Percentiles rank a stretch among this genome's conserved stretches.
These are phyloP conservation scores for Coemansia aciculifera DNA, from an alignment of 192 early-diverging fungal species.

Conservation along the genomic window DNA sequence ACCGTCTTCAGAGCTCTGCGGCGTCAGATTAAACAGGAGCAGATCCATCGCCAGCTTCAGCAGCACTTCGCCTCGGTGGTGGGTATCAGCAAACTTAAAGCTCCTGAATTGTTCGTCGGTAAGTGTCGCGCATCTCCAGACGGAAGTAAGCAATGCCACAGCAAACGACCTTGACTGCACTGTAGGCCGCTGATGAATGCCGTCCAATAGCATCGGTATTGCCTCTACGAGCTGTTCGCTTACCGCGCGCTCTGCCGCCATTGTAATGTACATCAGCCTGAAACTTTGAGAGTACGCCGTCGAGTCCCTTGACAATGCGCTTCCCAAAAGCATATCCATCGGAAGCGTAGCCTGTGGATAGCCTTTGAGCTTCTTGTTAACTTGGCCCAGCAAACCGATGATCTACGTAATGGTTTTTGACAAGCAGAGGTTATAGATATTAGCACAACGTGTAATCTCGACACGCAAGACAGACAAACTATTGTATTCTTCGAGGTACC, in stretches of 20 bases:
- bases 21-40: constrained; percentile 22
- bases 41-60: constrained; percentile 18
- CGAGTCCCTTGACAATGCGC: constrained; percentile 54
- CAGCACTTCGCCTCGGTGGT: constrained; percentile 11
- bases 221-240: constrained; percentile 48
- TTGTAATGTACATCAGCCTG: constrained; percentile 81
- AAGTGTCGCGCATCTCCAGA: constrained; percentile 23
- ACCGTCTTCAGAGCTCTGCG: background rate
- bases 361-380: constrained; percentile 80
- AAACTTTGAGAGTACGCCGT: constrained; percentile 71
- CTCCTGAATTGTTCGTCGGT: constrained; percentile 19
- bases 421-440: background rate
- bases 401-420: constrained; percentile 49
- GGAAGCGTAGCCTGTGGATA: constrained; percentile 64
- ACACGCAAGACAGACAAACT: no score
- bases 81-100: constrained; percentile 2
- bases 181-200: constrained; percentile 58
- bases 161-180: constrained; percentile 64
- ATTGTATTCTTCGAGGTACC: constrained; percentile 22
- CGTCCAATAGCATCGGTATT: constrained; percentile 64
- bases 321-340: constrained; percentile 57
- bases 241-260: constrained; percentile 62
- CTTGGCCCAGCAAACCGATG: constrained; percentile 74
- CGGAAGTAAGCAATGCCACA: constrained; percentile 68
- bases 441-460: background rate